Percentiles rank a stretch among this genome's conserved stretches.
These are phyloP conservation scores for Phytophthora sansomeana DNA, from an alignment of 352 stramenopile genomes.

Conservation along the genomic window DNA sequence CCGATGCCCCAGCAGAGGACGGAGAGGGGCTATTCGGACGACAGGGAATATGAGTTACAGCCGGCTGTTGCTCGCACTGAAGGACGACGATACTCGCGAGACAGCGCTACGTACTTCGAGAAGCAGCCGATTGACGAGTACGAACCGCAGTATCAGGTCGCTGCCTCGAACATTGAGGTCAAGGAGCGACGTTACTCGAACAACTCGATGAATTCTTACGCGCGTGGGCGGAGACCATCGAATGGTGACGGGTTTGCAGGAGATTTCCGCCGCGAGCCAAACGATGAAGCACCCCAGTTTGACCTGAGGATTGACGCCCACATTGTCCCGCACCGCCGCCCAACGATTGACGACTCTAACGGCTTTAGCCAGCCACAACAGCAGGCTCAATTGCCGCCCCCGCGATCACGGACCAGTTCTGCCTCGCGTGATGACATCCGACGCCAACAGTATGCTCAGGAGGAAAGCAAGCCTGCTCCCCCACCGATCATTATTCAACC, in stretches of 20 bases:
- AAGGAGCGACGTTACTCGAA: constrained; percentile 38
- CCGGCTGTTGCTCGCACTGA: constrained; percentile 9
- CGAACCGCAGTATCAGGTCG: constrained; percentile 26
- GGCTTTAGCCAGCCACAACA: constrained; percentile 16
- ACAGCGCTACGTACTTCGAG: constrained; percentile 31
- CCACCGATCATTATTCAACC: constrained; percentile 4
- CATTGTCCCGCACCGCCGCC: constrained; percentile 26
- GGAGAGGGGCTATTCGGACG: constrained; percentile 23
- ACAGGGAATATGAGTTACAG: constrained; percentile 35
- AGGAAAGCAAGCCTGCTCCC: constrained; percentile 19
- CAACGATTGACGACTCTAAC: constrained; percentile 7
- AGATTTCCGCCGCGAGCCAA: constrained; percentile 39
- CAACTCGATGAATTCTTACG: constrained; percentile 29
- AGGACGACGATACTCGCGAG: constrained; percentile 32
- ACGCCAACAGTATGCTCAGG: constrained; percentile 11
- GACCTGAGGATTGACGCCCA: constrained; percentile 39
- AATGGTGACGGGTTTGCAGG: constrained; percentile 32
- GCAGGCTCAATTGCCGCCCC: constrained; percentile 1
- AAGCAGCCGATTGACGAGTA: constrained; percentile 28
- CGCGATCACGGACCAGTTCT: constrained; percentile 26
- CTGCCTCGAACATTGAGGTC: constrained; percentile 13
- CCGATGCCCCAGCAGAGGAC: constrained; percentile 14
- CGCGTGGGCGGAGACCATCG: constrained; percentile 5
- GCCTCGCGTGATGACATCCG: constrained; percentile 21
- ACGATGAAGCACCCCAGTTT: constrained; percentile 30